Base-by-base conservation (phyloP, 148 eudicot genomes). In the Vaccinium corymbosum region DNA sequence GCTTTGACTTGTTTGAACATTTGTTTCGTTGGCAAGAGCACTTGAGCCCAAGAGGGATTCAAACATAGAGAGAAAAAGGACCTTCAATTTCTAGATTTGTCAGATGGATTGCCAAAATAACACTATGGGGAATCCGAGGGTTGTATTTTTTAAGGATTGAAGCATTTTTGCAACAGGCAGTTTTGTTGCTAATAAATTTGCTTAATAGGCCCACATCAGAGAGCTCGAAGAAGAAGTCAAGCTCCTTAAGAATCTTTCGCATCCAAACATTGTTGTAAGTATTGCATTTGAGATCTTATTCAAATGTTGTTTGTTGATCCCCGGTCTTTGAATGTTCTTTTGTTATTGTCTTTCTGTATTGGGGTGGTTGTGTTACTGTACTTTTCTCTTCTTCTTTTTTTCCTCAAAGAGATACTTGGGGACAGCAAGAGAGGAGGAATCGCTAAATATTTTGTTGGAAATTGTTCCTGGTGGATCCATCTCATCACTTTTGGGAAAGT, bases 171-270 rank as follows among this genome's bases (percentile, higher is more conserved):
- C 81, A 25, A 10, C 7, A 10, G 46, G 46, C 46, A 5, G 46
- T 42, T 61, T 73, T 51, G 25, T 81, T 49, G 52, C 11, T 50
- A 29, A 66, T 51, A 9, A 11, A 50, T 75, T 77, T 78, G 57
- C n/a, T 76, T 80, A 76, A 76, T 85, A 96, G 99, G 94, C 93
- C 86, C 97, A 96, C 82, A 88, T 96, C 73, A 87, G 86, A 90
- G 99, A 96, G 91, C 92, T 96, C 61, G 99, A 96, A 86, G 94
- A 94, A 89, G 99, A 96, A 93, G 99, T 96, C 84, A 92, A 94
- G 91, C 92, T 96, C 68, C 86, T 96, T 61, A 96, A 93, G 89
- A 96, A 94, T 85, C 91, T 96, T 7, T 93, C 97, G 38, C 99
- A 96, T 88, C 91, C 95, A 50, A 96, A 96, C 85, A 94, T 96